phyloP scores from a whole-genome alignment of 495 filamentous ascomycete genomes.

The Diplogelasinospora grovesii region DNA sequence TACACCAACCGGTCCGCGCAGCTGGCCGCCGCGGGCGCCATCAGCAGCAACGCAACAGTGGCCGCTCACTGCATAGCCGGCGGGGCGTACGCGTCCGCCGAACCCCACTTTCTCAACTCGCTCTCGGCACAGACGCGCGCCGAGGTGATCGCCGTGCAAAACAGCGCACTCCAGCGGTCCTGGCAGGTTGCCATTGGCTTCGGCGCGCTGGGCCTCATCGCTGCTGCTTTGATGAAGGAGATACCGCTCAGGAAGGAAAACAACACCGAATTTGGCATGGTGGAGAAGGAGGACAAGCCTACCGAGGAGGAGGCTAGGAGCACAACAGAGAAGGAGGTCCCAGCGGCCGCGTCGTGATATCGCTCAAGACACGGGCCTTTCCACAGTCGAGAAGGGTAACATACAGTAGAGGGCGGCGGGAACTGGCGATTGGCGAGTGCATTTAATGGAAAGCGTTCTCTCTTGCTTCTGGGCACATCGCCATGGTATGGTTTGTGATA shows the following conservation, averaged over 20 bases:
- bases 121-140: conserved; percentile 4
- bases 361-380: too few relatives aligned
- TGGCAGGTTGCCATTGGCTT: conserved; percentile 18
- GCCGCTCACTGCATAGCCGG: conserved; percentile 6
- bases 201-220: conserved; percentile 7
- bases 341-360: too few relatives aligned
- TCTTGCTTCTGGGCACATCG: too few relatives aligned
- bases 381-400: background rate
- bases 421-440: too few relatives aligned
- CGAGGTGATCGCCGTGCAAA: conserved; percentile 8
- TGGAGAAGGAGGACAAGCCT: conserved; percentile 3
- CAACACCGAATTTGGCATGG: conserved; percentile 15
- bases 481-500: too few relatives aligned
- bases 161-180: conserved; percentile 2
- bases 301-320: too few relatives aligned
- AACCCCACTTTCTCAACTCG: conserved; percentile 5
- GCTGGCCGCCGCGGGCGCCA: conserved; percentile 10
- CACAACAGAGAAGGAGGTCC: too few relatives aligned
- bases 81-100: conserved; percentile 10
- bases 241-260: conserved; percentile 9
- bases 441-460: too few relatives aligned
- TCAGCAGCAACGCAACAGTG: conserved; percentile 12
- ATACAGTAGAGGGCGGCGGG: background rate
- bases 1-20: conserved; percentile 32
- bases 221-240: conserved; percentile 5